phyloP scores from a whole-genome alignment of 2,329 filamentous ascomycete species.

The Hyphodiscus sp. region DNA sequence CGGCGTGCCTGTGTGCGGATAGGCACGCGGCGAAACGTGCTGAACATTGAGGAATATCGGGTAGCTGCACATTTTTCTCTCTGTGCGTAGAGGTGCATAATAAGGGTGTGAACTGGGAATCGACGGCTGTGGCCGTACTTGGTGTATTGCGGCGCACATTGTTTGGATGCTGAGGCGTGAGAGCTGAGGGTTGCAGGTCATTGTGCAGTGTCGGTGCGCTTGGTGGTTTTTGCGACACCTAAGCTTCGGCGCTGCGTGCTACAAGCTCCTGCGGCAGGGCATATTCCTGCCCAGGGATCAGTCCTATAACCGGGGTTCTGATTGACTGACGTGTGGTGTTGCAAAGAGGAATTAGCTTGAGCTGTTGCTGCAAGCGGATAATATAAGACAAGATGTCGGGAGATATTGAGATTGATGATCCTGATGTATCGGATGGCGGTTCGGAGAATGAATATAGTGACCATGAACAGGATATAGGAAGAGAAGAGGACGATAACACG shows the following conservation, averaged over 20 bases:
- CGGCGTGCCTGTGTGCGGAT: conserved; percentile 26
- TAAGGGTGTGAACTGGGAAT: conserved; percentile 5
- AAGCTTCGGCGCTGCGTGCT: conserved; percentile 21
- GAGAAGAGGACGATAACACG: conserved; percentile 28
- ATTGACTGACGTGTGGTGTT: conserved; percentile 28
- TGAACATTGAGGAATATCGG: conserved; percentile 19
- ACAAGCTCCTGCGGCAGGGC: conserved; percentile 24
- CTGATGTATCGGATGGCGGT: conserved; percentile 30
- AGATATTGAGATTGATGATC: conserved; percentile 31
- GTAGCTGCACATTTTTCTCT: conserved; percentile 13
- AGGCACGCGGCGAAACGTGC: conserved; percentile 30
- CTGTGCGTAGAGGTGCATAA: background rate
- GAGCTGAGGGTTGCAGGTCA: conserved; percentile 18
- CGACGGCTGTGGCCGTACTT: conserved; percentile 10
- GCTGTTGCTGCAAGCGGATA: conserved; percentile 15
- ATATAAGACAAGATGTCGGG: conserved; percentile 31
- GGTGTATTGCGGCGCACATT: conserved; percentile 7
- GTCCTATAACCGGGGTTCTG: conserved; percentile 17
- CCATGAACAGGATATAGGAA: conserved; percentile 28
- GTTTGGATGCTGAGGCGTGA: conserved; percentile 11
- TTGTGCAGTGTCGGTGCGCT: conserved; percentile 23
- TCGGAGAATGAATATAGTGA: conserved; percentile 32
- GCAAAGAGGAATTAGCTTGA: conserved; percentile 23
- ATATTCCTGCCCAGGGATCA: conserved; percentile 18
- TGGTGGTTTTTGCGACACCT: conserved; percentile 21